phyloP scores from a whole-genome alignment of 1,139 yeast genomes.

The Debaryomyces fabryi region DNA sequence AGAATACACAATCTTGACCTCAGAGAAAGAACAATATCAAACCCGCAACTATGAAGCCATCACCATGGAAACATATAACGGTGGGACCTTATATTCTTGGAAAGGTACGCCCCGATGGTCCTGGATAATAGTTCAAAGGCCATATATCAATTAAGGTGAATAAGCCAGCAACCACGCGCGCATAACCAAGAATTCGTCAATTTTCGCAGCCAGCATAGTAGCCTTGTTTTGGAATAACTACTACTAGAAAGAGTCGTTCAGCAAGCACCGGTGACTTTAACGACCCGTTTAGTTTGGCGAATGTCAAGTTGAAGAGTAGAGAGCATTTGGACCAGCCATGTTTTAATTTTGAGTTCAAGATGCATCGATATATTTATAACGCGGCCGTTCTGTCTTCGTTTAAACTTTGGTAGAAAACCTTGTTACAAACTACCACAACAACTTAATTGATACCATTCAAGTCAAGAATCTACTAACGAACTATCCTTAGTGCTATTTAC shows the following conservation, averaged over 20 bases:
- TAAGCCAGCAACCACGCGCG: slow-evolving; percentile 7
- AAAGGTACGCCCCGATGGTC: not conserved
- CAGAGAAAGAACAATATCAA: not conserved
- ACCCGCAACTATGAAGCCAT: not conserved
- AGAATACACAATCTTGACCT: not conserved
- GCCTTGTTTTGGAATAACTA: not conserved
- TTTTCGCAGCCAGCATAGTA: slow-evolving; percentile 24
- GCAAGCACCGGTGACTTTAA: not conserved
- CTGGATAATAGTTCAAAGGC: not conserved
- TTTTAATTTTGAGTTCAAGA: not conserved
- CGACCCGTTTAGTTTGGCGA: not conserved
- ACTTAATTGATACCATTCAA: slow-evolving; percentile 3
- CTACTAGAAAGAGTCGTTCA: not conserved
- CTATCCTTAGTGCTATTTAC: slow-evolving; percentile 14
- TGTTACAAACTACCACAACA: slow-evolving; percentile 6
- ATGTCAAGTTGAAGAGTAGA: not conserved
- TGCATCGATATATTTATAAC: not conserved
- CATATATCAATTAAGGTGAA: not conserved
- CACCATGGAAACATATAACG: not conserved
- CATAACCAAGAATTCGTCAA: slow-evolving; percentile 1
- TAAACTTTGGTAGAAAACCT: not conserved
- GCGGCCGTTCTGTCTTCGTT: not conserved
- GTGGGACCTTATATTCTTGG: not conserved
- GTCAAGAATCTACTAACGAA: slow-evolving; percentile 8
- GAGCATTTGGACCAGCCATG: not conserved